phyloP scores from a whole-genome alignment of 192 early-diverging fungal genomes.

The Backusella tuberculispora region DNA sequence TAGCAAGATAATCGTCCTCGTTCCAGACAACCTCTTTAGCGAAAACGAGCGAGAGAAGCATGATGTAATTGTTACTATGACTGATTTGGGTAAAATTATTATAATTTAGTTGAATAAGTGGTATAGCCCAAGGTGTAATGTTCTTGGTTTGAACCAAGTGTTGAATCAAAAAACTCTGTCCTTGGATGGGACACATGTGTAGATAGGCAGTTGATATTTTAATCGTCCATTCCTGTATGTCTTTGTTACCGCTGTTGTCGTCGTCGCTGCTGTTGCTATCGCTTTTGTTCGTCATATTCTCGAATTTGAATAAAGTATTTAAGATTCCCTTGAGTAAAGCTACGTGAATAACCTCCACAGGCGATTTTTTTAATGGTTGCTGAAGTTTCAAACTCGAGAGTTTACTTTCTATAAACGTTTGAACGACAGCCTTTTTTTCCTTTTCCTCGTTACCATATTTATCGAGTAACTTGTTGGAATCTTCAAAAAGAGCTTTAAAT shows the following conservation, averaged over 20 bases:
- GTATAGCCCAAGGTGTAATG: conserved; percentile 2
- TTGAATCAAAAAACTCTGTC: background rate
- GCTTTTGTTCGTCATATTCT: background rate
- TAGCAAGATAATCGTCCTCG: conserved; percentile 47
- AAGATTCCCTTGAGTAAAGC: background rate
- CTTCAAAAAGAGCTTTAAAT: background rate
- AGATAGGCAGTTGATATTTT: conserved; percentile 1
- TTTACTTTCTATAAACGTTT: background rate
- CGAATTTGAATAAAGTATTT: conserved; percentile 1
- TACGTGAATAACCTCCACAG: background rate
- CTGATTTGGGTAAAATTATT: background rate
- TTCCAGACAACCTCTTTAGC: conserved; percentile 1
- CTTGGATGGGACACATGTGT: background rate
- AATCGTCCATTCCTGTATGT: conserved; percentile 1
- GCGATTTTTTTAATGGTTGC: background rate
- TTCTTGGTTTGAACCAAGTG: background rate
- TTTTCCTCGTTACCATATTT: background rate
- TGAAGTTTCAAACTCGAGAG: background rate
- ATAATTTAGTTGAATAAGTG: conserved; percentile 10
- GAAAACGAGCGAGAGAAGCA: background rate
- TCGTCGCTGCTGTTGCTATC: background rate
- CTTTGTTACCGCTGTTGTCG: background rate
- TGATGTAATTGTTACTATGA: conserved; percentile 1
- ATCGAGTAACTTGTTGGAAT: background rate
- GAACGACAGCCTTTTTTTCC: background rate